phyloP scores from a whole-genome alignment of 257 asterid species.

The Cruciata laevipes region DNA sequence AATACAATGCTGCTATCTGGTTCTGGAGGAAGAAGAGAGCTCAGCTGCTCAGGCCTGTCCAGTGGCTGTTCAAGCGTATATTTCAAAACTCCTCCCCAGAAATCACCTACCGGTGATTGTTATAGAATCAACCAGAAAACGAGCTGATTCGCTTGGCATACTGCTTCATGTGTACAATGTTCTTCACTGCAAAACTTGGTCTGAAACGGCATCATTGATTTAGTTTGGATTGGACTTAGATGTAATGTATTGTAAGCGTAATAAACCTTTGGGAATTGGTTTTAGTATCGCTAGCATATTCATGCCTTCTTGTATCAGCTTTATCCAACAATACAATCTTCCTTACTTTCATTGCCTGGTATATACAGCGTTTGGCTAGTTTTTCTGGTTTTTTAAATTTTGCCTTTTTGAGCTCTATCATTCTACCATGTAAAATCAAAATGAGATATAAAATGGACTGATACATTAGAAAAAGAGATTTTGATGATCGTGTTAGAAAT shows the following conservation, averaged over 20 bases:
- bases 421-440: too few relatives aligned
- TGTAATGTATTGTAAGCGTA: slow-evolving; percentile 7
- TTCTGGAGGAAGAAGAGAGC: slow-evolving; percentile 84
- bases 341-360: too few relatives aligned
- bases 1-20: slow-evolving; percentile 81
- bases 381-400: too few relatives aligned
- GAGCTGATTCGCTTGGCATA: not conserved
- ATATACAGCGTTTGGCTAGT: too few relatives aligned
- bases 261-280: not conserved
- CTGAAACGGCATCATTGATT: slow-evolving; percentile 13
- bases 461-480: too few relatives aligned
- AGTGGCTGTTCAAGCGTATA: slow-evolving; percentile 51
- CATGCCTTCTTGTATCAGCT: not conserved
- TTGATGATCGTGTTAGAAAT: not conserved
- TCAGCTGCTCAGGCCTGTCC: slow-evolving; percentile 49
- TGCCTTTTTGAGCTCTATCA: too few relatives aligned
- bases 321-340: not conserved
- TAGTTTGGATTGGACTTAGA: slow-evolving; percentile 8
- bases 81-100: slow-evolving; percentile 26
- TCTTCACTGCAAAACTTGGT: slow-evolving; percentile 12
- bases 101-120: slow-evolving; percentile 23
- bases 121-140: not conserved
- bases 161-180: not conserved
- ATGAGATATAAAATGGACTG: too few relatives aligned
- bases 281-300: not conserved